These are phyloP conservation scores for Melampsora americana DNA, from an alignment of 1,284 basidiomycete species.

Conservation along the genomic window DNA sequence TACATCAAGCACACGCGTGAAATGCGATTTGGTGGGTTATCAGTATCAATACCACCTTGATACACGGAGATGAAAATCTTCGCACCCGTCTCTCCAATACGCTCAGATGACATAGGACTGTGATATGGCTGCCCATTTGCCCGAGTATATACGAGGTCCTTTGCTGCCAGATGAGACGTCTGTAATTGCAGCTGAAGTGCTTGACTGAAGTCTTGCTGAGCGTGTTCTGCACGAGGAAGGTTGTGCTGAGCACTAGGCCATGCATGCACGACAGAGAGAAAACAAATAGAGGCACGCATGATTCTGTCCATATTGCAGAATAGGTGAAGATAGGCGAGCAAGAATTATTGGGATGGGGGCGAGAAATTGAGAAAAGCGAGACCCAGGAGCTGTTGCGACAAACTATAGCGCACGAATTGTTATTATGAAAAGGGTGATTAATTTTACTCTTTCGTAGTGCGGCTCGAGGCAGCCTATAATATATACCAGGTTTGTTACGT, in stretches of 20 bases:
- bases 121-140: constrained; percentile 47
- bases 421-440: too few species aligned
- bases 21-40: neutral
- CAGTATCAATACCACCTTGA: neutral
- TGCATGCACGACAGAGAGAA: neutral
- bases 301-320: too few species aligned
- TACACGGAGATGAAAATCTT: neutral
- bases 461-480: too few species aligned
- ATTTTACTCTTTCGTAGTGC: too few species aligned
- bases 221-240: neutral
- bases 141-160: constrained; percentile 46
- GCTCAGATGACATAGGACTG: constrained; percentile 46
- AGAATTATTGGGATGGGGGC: too few species aligned
- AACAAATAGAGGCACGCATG: too few species aligned
- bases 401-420: too few species aligned
- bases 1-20: neutral
- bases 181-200: constrained; percentile 9
- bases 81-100: constrained; percentile 20
- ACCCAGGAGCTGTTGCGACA: too few species aligned
- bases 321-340: too few species aligned
- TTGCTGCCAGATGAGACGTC: constrained; percentile 10
- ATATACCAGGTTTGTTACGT: too few species aligned
- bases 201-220: constrained; percentile 2
- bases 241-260: neutral
- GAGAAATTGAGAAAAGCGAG: too few species aligned